Conservation (phyloP, 2,329 filamentous ascomycete species). For the Neoscytalidium dimidiatum region DNA sequence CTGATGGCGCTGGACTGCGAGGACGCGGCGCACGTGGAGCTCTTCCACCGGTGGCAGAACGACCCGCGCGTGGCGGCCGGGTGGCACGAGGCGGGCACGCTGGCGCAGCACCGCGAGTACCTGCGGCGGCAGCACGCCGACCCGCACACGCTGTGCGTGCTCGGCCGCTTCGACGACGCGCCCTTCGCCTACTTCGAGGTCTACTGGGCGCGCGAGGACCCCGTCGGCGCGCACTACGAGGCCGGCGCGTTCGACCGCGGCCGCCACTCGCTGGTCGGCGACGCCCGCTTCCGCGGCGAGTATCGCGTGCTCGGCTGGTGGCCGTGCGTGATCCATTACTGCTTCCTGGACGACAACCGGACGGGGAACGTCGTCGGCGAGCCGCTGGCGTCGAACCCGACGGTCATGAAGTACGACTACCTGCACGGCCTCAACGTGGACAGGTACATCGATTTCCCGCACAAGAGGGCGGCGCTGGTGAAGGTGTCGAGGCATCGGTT, state of each 20-base stretch:
- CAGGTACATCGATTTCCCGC: conserved; percentile 70
- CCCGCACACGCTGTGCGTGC: conserved; percentile 68
- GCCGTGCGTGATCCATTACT: conserved; percentile 59
- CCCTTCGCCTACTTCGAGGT: conserved; percentile 79
- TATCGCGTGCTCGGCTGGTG: conserved; percentile 61
- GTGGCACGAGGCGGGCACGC: conserved; percentile 77
- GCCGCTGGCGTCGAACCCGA: conserved; percentile 69
- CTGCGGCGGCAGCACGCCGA: conserved; percentile 68
- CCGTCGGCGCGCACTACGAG: conserved; percentile 60
- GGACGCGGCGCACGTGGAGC: conserved; percentile 62
- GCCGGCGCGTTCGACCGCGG: conserved; percentile 60
- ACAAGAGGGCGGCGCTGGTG: conserved; percentile 70
- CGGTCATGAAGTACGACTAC: conserved; percentile 73
- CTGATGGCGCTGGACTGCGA: conserved; percentile 73
- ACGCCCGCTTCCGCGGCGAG: conserved; percentile 55
- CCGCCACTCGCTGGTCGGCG: conserved; percentile 62
- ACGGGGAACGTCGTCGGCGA: conserved; percentile 63
- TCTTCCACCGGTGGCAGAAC: conserved; percentile 83
- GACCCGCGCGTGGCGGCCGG: conserved; percentile 78
- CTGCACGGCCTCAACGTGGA: conserved; percentile 72
- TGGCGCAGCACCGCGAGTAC: conserved; percentile 74
- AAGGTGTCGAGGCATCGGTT: conserved; percentile 66
- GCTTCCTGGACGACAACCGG: conserved; percentile 60
- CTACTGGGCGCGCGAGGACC: conserved; percentile 73
- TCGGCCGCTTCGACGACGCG: conserved; percentile 70